Evolutionary conservation across 2,329 filamentous ascomycete genomes (phyloP).

Genomic region (Malbranchea cinnamomea): DNA sequence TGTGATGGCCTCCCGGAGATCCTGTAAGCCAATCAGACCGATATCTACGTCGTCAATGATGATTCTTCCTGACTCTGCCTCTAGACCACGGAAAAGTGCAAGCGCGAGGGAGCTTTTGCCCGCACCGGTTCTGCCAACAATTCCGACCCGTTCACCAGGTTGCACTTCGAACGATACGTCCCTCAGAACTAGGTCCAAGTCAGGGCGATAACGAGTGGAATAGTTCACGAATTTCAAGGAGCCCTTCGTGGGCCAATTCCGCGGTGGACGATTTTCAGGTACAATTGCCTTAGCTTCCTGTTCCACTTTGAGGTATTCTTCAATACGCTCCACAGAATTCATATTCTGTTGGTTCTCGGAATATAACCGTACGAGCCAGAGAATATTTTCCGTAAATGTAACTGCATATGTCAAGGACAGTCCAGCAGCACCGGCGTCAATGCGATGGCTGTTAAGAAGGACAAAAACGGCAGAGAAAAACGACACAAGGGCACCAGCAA

Average conservation of each 20-base stretch:
- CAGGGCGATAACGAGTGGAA: conserved; percentile 73
- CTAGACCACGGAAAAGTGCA: conserved; percentile 82
- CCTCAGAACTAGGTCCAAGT: conserved; percentile 75
- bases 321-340: conserved; percentile 96
- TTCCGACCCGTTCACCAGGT: conserved; percentile 81
- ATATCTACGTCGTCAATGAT: conserved; percentile 86
- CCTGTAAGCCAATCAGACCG: conserved; percentile 75
- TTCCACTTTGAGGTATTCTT: conserved; percentile 92
- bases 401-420: conserved; percentile 91
- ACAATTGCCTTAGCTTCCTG: conserved; percentile 74
- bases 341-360: conserved; percentile 96
- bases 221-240: conserved; percentile 79
- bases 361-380: conserved; percentile 93
- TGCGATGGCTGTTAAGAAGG: conserved; percentile 62
- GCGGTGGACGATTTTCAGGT: conserved; percentile 59
- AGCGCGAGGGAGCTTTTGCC: conserved; percentile 92
- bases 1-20: conserved; percentile 83
- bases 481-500: conserved; percentile 76
- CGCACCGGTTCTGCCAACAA: conserved; percentile 87
- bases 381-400: conserved; percentile 88
- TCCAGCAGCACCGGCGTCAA: conserved; percentile 84
- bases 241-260: conserved; percentile 74
- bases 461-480: conserved; percentile 93
- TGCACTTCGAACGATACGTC: conserved; percentile 75
- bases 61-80: conserved; percentile 81